These are phyloP conservation scores for Cytidiella melzeri DNA, from an alignment of 768 basidiomycete species.

Conservation along the genomic window DNA sequence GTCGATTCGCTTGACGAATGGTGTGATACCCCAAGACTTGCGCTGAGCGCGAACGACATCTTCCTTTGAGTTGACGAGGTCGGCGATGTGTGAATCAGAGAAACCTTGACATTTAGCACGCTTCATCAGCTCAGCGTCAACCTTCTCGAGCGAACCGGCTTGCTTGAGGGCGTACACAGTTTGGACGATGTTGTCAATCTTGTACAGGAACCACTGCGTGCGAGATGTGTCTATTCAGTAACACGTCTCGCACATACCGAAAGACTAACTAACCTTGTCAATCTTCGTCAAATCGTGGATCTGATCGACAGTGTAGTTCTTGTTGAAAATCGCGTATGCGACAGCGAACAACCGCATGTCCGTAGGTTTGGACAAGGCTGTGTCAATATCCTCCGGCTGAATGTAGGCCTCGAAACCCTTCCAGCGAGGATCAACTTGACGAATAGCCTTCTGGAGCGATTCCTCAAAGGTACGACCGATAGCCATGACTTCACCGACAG, in stretches of 20 bases:
- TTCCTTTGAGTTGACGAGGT: conserved; percentile 69
- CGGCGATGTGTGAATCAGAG: conserved; percentile 87
- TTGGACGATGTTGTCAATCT: conserved; percentile 96
- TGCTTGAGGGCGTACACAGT: conserved; percentile 72
- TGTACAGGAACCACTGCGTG: conserved; percentile 91
- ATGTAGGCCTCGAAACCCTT: conserved; percentile 96
- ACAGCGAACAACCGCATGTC: conserved; percentile 96
- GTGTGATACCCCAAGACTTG: conserved; percentile 83
- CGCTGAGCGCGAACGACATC: conserved; percentile 76
- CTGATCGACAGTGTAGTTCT: conserved; percentile 82
- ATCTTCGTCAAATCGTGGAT: conserved; percentile 96
- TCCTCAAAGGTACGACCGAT: conserved; percentile 99
- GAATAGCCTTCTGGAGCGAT: conserved; percentile 95
- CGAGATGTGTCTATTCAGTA: too few species aligned
- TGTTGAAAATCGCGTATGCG: conserved; percentile 96
- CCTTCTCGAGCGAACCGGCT: conserved; percentile 59
- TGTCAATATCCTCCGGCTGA: conserved; percentile 79
- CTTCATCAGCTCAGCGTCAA: conserved; percentile 73
- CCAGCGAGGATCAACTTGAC: conserved; percentile 96
- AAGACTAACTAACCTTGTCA: conserved; percentile 79
- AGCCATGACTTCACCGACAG: conserved; percentile 99
- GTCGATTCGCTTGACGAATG: conserved; percentile 99
- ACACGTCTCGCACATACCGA: too few species aligned
- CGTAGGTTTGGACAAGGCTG: conserved; percentile 75
- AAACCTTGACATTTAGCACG: conserved; percentile 94